Conservation (phyloP, 495 filamentous ascomycete genomes). For the Penicillium goetzii region DNA sequence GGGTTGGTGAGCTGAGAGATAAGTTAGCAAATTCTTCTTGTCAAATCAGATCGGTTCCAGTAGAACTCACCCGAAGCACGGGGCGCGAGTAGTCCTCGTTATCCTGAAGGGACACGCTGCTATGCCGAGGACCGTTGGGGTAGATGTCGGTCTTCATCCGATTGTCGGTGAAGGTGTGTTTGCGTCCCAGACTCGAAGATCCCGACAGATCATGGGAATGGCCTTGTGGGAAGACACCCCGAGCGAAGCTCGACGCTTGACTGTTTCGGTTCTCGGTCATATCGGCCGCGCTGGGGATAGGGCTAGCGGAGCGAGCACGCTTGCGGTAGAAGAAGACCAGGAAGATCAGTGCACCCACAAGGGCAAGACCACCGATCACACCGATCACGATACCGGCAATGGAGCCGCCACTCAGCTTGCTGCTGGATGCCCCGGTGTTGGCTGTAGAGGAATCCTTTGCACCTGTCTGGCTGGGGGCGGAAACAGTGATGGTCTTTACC, state of each 20-base stretch:
- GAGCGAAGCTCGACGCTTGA: conserved; percentile 51
- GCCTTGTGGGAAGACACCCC: conserved; percentile 47
- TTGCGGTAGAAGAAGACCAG: conserved; percentile 50
- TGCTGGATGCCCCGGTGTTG: conserved; percentile 20
- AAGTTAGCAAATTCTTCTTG: conserved; percentile 27
- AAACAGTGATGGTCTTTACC: conserved; percentile 57
- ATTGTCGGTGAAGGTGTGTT: conserved; percentile 48
- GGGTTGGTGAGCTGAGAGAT: conserved; percentile 55
- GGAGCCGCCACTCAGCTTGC: conserved; percentile 39
- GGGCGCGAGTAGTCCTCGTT: conserved; percentile 62
- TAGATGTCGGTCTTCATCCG: conserved; percentile 52
- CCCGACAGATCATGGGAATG: conserved; percentile 39
- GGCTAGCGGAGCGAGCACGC: conserved; percentile 38
- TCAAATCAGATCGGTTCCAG: not conserved
- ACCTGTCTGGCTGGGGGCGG: conserved; percentile 42
- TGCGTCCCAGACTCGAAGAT: conserved; percentile 25
- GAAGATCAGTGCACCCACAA: conserved; percentile 43
- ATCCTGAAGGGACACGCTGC: conserved; percentile 56
- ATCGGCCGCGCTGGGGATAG: conserved; percentile 39
- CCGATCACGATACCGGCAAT: conserved; percentile 57
- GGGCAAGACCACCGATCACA: conserved; percentile 48
- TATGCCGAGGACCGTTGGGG: conserved; percentile 53
- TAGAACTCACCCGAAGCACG: conserved; percentile 54
- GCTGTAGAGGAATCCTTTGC: conserved; percentile 19
- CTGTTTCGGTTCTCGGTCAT: conserved; percentile 47